Conservation (phyloP, 345 rosid species). For the Eucalyptus viminalis region DNA sequence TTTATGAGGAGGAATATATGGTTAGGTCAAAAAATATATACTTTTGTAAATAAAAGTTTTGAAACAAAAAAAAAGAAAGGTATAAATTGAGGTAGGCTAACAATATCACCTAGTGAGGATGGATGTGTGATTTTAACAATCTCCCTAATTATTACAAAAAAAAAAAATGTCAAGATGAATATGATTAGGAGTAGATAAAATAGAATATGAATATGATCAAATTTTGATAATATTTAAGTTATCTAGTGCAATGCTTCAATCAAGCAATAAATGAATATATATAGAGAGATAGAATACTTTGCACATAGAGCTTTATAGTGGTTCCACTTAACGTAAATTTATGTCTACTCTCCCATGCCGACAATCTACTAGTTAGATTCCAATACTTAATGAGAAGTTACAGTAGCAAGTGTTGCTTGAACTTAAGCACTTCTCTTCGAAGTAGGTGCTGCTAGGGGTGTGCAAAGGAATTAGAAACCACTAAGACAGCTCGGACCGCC, state of each 20-base stretch:
- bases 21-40: no score
- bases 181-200: not conserved
- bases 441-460: not conserved
- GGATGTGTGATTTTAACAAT: not conserved
- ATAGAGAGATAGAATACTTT: not conserved
- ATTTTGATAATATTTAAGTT: not conserved
- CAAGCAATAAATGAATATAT: not conserved
- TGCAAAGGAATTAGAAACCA: not conserved
- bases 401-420: accelerated
- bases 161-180: not conserved
- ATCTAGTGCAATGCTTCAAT: no score
- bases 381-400: not conserved
- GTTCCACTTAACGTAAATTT: not conserved
- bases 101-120: not conserved
- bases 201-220: not conserved
- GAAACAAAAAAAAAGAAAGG: not conserved
- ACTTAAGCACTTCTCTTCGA: not conserved
- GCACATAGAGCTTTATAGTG: not conserved
- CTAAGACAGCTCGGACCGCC: accelerated
- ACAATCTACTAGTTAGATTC: not conserved
- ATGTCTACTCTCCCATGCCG: accelerated
- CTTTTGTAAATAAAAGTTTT: not conserved
- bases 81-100: not conserved
- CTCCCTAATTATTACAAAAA: no score
- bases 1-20: not conserved